Evolutionary conservation across 345 rosid species (phyloP).

Genomic region (Gossypium ekmanianum): DNA sequence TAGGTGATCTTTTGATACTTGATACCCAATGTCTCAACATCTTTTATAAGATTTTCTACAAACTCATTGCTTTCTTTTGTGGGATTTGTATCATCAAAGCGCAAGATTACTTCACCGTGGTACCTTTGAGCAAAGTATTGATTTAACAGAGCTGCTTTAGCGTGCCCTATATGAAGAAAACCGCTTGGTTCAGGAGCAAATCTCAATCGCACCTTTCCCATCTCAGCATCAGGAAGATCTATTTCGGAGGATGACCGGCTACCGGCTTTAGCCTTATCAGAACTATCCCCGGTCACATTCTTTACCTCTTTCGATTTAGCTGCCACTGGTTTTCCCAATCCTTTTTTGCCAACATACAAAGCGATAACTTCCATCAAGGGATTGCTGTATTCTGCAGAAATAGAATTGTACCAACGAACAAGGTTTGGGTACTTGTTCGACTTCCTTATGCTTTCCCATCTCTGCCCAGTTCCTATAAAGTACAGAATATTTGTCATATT

Average conservation of each 20-base stretch:
- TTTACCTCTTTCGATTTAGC: slow-evolving; percentile 46
- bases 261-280: slow-evolving; percentile 55
- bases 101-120: slow-evolving; percentile 76
- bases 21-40: slow-evolving; percentile 78
- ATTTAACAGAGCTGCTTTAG: slow-evolving; percentile 86
- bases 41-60: slow-evolving; percentile 81
- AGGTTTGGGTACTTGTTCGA: slow-evolving; percentile 80
- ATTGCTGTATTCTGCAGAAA: slow-evolving; percentile 52
- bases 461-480: slow-evolving; percentile 57
- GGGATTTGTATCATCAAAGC: slow-evolving; percentile 98
- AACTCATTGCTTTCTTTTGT: slow-evolving; percentile 94
- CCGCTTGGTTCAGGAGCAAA: slow-evolving; percentile 99
- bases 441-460: slow-evolving; percentile 96
- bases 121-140: slow-evolving; percentile 83
- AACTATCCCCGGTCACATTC: slow-evolving; percentile 32
- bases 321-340: slow-evolving; percentile 48
- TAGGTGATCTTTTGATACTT: slow-evolving; percentile 70
- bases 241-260: slow-evolving; percentile 46
- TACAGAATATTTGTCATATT: slow-evolving; percentile 9
- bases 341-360: slow-evolving; percentile 52
- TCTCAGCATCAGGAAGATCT: slow-evolving; percentile 77
- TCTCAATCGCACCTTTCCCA: slow-evolving; percentile 73
- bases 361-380: slow-evolving; percentile 46
- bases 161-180: slow-evolving; percentile 91
- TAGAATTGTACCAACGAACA: slow-evolving; percentile 82